A percentile compares a stretch with the other conserved stretches of the same genome.
Conservation (phyloP, 257 asterid species). For the Solanum microdontum region DNA sequence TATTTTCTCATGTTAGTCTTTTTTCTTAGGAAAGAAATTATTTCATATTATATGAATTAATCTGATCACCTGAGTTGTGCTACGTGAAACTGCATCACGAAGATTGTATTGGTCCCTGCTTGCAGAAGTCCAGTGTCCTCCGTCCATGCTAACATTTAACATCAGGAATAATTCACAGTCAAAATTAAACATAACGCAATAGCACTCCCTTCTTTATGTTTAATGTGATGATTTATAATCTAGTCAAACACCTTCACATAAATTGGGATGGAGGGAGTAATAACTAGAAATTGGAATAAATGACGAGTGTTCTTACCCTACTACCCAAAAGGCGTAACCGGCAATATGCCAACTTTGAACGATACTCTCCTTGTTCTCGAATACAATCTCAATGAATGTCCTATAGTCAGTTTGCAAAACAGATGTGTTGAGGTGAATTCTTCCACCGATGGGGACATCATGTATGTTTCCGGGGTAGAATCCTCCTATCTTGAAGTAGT, state of each 20-base stretch:
- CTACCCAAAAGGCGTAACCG: conserved; percentile 83
- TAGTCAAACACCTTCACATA: not conserved
- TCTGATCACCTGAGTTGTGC: conserved; percentile 42
- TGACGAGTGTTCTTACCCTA: conserved; percentile 42
- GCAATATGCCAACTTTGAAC: conserved; percentile 70
- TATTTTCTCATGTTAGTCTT: not conserved
- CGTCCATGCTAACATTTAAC: conserved; percentile 43
- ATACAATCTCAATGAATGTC: conserved; percentile 57
- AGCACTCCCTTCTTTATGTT: not conserved
- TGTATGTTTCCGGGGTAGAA: conserved; percentile 4
- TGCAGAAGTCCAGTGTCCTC: conserved; percentile 49
- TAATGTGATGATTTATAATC: not conserved
- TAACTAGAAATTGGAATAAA: not conserved
- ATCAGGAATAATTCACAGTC: not conserved
- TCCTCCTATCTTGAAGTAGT: conserved; percentile 12
- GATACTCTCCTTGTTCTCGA: conserved; percentile 58
- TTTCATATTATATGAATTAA: not conserved
- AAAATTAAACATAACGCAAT: not conserved
- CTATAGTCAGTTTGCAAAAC: conserved; percentile 67
- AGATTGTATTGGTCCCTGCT: conserved; percentile 52
- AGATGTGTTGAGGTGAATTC: conserved; percentile 61
- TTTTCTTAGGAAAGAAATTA: not conserved
- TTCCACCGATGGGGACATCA: conserved; percentile 57
- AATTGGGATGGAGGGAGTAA: not conserved
- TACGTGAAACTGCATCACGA: conserved; percentile 52